These are phyloP conservation scores for Nannochloris sp. DNA, from an alignment of 139 green algal genomes.

Conservation along the genomic window DNA sequence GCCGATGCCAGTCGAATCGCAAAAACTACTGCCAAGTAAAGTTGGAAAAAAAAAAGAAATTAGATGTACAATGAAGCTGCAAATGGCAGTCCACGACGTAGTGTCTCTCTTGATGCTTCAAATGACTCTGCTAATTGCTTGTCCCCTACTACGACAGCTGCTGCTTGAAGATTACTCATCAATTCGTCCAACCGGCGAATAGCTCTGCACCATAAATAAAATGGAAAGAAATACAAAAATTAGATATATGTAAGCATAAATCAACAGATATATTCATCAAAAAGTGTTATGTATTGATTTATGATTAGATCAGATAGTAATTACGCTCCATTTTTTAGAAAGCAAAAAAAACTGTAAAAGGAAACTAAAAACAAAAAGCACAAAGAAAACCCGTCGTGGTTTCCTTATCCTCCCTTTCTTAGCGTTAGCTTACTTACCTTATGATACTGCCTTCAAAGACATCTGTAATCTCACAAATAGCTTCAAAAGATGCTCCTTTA, in stretches of 20 bases:
- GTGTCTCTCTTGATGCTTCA: slow-evolving; percentile 48
- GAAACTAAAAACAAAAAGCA: not conserved
- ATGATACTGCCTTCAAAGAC: slow-evolving; percentile 93
- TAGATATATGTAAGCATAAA: not conserved
- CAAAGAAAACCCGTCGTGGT: too few species aligned
- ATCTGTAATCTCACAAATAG: slow-evolving; percentile 62
- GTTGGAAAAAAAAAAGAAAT: not conserved
- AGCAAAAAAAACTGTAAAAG: too few species aligned
- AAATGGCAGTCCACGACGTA: slow-evolving; percentile 92
- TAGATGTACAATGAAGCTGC: slow-evolving; percentile 87
- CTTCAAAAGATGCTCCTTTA: slow-evolving; percentile 45
- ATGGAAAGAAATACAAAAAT: not conserved
- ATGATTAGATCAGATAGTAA: too few species aligned
- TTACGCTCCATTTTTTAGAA: too few species aligned
- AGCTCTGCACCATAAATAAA: slow-evolving; percentile 15
- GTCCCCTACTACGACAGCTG: slow-evolving; percentile 72
- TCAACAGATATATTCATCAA: not conserved
- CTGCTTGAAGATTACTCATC: slow-evolving; percentile 71
- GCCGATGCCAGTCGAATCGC: not conserved
- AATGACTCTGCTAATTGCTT: slow-evolving; percentile 64
- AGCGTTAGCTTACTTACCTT: slow-evolving; percentile 18
- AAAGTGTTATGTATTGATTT: not conserved
- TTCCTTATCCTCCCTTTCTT: too few species aligned
- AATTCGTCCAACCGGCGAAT: slow-evolving; percentile 87
- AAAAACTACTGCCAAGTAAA: not conserved